Conservation (phyloP, 148 eudicot species). For the Cornus florida region DNA sequence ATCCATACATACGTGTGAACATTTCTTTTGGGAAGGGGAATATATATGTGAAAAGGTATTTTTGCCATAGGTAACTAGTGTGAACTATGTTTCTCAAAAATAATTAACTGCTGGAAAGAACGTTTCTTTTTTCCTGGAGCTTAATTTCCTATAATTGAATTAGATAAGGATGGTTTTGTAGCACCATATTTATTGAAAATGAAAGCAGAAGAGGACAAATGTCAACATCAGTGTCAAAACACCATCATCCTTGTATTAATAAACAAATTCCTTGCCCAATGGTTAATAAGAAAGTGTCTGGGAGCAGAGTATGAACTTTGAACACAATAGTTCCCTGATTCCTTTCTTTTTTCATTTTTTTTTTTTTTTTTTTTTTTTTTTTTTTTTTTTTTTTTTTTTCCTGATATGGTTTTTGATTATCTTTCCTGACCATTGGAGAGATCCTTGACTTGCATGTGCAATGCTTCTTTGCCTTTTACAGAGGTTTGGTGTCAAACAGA, state of each 20-base stretch:
- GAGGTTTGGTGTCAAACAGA: slow-evolving; percentile 99
- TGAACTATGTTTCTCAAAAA: too few relatives aligned
- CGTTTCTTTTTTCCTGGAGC: too few relatives aligned
- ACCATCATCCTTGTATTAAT: neutral
- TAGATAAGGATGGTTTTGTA: too few relatives aligned
- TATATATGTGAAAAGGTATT: too few relatives aligned
- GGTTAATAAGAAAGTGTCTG: neutral
- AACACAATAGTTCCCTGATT: neutral
- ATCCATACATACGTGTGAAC: too few relatives aligned
- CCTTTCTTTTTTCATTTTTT: neutral
- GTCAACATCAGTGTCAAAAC: neutral
- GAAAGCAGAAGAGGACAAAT: neutral
- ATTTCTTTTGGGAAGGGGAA: too few relatives aligned
- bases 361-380: neutral
- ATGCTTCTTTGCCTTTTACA: slow-evolving; percentile 35
- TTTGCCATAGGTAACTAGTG: too few relatives aligned
- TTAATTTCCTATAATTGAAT: too few relatives aligned
- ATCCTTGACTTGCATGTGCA: slow-evolving; percentile 7
- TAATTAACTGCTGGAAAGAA: too few relatives aligned
- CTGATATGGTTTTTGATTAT: slow-evolving; percentile 5
- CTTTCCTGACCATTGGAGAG: neutral
- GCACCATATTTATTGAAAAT: neutral
- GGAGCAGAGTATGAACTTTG: neutral
- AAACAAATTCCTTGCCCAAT: neutral
- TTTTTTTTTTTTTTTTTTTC: neutral